These are phyloP conservation scores for Thelephora terrestris DNA, from an alignment of 1,284 basidiomycete species.

Conservation along the genomic window DNA sequence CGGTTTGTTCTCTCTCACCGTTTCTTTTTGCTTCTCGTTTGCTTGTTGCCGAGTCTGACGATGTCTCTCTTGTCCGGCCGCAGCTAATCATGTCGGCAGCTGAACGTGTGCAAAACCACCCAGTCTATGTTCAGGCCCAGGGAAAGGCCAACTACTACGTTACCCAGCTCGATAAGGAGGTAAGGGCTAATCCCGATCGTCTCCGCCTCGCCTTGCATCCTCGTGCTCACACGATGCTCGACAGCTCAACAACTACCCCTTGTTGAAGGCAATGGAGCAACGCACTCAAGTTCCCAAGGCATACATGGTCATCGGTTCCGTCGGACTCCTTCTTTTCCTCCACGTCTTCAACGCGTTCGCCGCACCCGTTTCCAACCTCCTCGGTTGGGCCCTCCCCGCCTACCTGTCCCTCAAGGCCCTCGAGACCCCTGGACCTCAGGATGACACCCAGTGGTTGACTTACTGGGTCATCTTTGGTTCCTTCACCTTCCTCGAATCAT, in stretches of 20 bases:
- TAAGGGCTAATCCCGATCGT: conserved; percentile 25
- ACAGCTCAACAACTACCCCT: conserved; percentile 88
- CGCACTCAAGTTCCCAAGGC: conserved; percentile 91
- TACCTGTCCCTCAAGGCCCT: conserved; percentile 83
- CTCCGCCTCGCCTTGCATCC: background rate
- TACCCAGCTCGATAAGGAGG: conserved; percentile 90
- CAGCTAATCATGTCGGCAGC: conserved; percentile 52
- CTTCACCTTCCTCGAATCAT: conserved; percentile 78
- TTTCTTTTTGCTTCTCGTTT: conserved; percentile 11
- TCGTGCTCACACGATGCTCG: conserved; percentile 13
- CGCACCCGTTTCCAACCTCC: conserved; percentile 72
- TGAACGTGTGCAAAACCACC: conserved; percentile 76
- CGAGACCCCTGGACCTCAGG: conserved; percentile 60
- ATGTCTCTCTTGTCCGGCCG: background rate
- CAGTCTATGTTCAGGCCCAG: conserved; percentile 70
- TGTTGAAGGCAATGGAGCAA: conserved; percentile 76
- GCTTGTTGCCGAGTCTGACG: conserved; percentile 21
- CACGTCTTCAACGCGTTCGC: conserved; percentile 80
- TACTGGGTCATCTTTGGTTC: conserved; percentile 84
- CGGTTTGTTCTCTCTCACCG: background rate
- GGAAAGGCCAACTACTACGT: conserved; percentile 70
- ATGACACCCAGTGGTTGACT: conserved; percentile 83
- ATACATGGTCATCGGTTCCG: conserved; percentile 74
- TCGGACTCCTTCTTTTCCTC: conserved; percentile 54
- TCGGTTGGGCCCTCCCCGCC: conserved; percentile 78